phyloP scores from a whole-genome alignment of 805 yeast species.

The Schizosaccharomyces octosporus region DNA sequence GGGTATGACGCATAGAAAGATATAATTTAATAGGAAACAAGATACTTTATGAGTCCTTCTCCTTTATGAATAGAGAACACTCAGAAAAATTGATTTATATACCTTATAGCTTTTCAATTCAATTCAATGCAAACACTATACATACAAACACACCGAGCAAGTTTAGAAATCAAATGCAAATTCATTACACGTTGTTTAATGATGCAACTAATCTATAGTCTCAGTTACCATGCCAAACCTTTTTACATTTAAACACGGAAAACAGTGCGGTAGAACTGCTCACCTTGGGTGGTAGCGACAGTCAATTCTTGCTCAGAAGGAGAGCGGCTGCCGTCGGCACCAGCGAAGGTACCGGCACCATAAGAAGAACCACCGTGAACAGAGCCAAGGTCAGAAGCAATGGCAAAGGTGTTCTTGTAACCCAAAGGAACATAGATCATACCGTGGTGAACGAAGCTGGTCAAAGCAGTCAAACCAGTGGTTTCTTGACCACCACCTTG shows the following conservation, averaged over 20 bases:
- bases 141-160: no score
- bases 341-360: slow-evolving; percentile 70
- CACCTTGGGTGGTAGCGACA: slow-evolving; percentile 44
- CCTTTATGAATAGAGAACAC: no score
- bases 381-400: slow-evolving; percentile 31
- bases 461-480: slow-evolving; percentile 37
- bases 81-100: no score
- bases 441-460: slow-evolving; percentile 57
- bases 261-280: slow-evolving; percentile 27
- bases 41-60: no score
- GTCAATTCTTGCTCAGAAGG: slow-evolving; percentile 39
- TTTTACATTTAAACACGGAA: background rate
- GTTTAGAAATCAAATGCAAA: no score
- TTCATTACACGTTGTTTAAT: no score
- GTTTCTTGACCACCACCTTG: slow-evolving; percentile 67
- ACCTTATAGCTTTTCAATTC: no score
- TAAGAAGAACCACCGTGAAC: slow-evolving; percentile 63
- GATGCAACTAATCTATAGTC: no score
- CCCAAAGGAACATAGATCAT: slow-evolving; percentile 62
- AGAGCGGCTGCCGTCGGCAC: slow-evolving; percentile 49
- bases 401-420: slow-evolving; percentile 31
- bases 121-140: no score
- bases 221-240: no score
- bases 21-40: no score
- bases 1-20: no score